These are phyloP conservation scores for Phlyctochytrium arcticum DNA, from an alignment of 192 early-diverging fungal species.

Conservation along the genomic window DNA sequence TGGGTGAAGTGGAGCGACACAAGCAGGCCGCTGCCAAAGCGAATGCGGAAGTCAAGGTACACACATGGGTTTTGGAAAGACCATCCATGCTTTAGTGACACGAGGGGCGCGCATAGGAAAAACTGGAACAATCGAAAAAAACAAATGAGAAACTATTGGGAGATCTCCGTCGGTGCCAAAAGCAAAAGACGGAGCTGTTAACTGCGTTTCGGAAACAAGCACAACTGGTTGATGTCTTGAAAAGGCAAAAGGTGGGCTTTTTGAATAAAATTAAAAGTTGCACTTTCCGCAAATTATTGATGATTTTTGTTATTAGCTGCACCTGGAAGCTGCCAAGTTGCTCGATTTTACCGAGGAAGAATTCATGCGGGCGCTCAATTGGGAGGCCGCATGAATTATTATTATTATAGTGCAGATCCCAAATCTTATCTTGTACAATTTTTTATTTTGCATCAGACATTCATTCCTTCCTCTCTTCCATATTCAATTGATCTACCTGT, in stretches of 20 bases:
- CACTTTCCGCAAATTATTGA: too few species aligned
- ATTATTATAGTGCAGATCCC: too few species aligned
- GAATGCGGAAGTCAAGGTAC: constrained; percentile 33
- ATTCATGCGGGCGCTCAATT: constrained; percentile 41
- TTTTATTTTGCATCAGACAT: too few species aligned
- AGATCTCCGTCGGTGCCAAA: constrained; percentile 43
- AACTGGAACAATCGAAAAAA: constrained; percentile 26
- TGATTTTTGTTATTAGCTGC: too few species aligned
- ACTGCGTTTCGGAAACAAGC: constrained; percentile 51
- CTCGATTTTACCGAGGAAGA: constrained; percentile 51
- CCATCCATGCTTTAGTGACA: neutral
- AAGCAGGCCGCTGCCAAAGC: constrained; percentile 25
- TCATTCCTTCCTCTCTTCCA: too few species aligned
- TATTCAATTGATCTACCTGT: too few species aligned
- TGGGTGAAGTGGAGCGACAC: constrained; percentile 49
- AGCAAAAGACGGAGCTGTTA: constrained; percentile 50
- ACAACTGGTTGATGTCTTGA: constrained; percentile 47
- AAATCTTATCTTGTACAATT: too few species aligned
- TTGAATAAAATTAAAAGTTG: too few species aligned
- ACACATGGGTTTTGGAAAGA: too few species aligned
- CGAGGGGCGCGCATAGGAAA: constrained; percentile 18
- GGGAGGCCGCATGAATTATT: too few species aligned
- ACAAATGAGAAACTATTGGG: constrained; percentile 34
- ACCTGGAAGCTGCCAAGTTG: constrained; percentile 46
- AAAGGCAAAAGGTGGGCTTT: constrained; percentile 47